Base-by-base conservation (phyloP, 345 rosid genomes). In the Corymbia maculata region DNA sequence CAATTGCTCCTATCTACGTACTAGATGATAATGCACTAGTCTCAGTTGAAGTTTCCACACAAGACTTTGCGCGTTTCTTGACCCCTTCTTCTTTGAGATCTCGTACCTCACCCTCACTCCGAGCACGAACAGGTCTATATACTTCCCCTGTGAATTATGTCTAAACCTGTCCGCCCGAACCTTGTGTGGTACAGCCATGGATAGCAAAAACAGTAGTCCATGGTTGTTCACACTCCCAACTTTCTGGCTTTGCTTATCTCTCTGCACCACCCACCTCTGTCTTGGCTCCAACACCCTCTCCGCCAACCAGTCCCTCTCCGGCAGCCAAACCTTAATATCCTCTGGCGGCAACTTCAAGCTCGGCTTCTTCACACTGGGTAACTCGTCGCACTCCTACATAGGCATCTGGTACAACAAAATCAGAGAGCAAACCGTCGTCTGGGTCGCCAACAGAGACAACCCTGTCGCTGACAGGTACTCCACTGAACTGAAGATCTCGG, bases 361-460 rank as follows among this genome's bases (percentile, higher is more conserved):
- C 52, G 99, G 98, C 51, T 96, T 97, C 94, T 95, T 94, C 93
- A 55, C 52, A 36, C 94, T 95, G 64, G 96, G 94, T 86, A 87
- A 89, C 49, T 92, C 96, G 87, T 90, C 93, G 52, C 93, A 93
- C 42, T 93, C 89, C 92, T 97, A 96, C 84, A 88, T 97, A 88
- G 98, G 96, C 85, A 94, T 94, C 89, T 94, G 95, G 98, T 96
- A 94, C 90, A 84, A 90, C n/a, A 86, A 89, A 61, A 88, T 96
- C 50, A 89, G 96, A 68, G 0, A 19, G 36, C 92, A 16, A 86
- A 95, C 95, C 61, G 1, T 91, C 4, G 94, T 96, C 51, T 96
- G 99, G 99, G 96, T 96, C 15, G 99, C 99, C 79, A 97, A 96
- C 85, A 92, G 98, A 86, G 95, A 93, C 55, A 88, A 79, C 28